phyloP scores from a whole-genome alignment of 805 yeast genomes.

The Candida anglica region DNA sequence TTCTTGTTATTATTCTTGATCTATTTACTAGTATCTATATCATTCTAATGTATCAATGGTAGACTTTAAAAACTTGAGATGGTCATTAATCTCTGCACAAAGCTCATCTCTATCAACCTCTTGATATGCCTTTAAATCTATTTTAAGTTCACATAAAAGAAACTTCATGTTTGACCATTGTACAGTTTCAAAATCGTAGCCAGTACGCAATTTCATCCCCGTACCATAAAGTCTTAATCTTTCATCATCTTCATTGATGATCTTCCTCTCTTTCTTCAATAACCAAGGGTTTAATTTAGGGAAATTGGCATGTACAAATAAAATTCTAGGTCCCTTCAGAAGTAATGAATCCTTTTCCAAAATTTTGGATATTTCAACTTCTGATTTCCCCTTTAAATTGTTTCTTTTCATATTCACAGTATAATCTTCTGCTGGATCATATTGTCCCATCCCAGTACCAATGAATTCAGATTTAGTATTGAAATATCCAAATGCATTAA shows the following conservation, averaged over 20 bases:
- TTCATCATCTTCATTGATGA: constrained; percentile 38
- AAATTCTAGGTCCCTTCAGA: constrained; percentile 20
- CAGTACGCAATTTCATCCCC: constrained; percentile 47
- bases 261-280: constrained; percentile 39
- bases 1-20: no score
- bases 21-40: no score
- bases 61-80: constrained; percentile 37
- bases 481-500: constrained; percentile 50
- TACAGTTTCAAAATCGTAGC: constrained; percentile 55
- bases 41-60: constrained; percentile 35
- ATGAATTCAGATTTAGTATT: constrained; percentile 34
- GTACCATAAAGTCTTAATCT: constrained; percentile 58
- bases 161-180: constrained; percentile 58
- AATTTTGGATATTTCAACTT: constrained; percentile 6
- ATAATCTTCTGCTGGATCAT: constrained; percentile 62
- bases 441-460: constrained; percentile 81
- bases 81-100: constrained; percentile 48
- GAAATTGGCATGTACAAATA: constrained; percentile 64
- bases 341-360: constrained; percentile 7
- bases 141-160: constrained; percentile 48
- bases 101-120: constrained; percentile 38
- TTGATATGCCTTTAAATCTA: constrained; percentile 42
- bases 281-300: constrained; percentile 65
- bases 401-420: constrained; percentile 13
- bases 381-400: constrained; percentile 4